These are phyloP conservation scores for Cardamine chenopodiifolia DNA, from an alignment of 345 rosid genomes.

Conservation along the genomic window DNA sequence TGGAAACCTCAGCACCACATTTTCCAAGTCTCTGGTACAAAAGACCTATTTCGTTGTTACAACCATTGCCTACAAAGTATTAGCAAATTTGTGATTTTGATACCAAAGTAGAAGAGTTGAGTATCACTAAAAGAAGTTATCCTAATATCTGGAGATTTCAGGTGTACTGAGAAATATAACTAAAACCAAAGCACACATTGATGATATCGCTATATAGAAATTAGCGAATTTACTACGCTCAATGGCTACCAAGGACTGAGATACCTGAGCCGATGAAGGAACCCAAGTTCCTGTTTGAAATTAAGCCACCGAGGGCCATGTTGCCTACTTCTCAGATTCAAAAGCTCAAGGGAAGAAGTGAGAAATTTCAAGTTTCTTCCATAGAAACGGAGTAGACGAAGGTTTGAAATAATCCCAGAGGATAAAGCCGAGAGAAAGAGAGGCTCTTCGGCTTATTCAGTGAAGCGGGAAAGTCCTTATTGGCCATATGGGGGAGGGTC, in stretches of 20 bases:
- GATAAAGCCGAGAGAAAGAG: neutral
- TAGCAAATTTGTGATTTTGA: neutral
- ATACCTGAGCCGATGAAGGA: constrained; percentile 67
- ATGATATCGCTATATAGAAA: neutral
- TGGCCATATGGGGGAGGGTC: constrained; percentile 53
- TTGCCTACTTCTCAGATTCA: constrained; percentile 10
- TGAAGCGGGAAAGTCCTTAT: constrained; percentile 62
- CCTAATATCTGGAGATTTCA: neutral
- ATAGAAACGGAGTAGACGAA: constrained; percentile 30
- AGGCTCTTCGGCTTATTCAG: constrained; percentile 13
- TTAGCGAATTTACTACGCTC: neutral
- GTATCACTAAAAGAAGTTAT: neutral
- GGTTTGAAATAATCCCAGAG: constrained; percentile 11
- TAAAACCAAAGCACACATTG: neutral
- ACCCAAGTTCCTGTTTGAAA: constrained; percentile 67
- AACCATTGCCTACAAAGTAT: constrained; percentile 49
- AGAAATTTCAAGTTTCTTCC: constrained; percentile 39
- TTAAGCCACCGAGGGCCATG: constrained; percentile 82
- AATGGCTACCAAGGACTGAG: neutral
- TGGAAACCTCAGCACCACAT: constrained; percentile 34
- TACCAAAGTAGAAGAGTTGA: neutral
- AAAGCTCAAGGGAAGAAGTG: neutral
- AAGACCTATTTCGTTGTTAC: constrained; percentile 41
- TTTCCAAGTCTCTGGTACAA: constrained; percentile 35
- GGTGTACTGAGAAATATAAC: neutral